A percentile compares a stretch with the other conserved stretches of the same genome.
Conservation (phyloP, 2,329 filamentous ascomycete species). For the Lasiodiplodia sp. region DNA sequence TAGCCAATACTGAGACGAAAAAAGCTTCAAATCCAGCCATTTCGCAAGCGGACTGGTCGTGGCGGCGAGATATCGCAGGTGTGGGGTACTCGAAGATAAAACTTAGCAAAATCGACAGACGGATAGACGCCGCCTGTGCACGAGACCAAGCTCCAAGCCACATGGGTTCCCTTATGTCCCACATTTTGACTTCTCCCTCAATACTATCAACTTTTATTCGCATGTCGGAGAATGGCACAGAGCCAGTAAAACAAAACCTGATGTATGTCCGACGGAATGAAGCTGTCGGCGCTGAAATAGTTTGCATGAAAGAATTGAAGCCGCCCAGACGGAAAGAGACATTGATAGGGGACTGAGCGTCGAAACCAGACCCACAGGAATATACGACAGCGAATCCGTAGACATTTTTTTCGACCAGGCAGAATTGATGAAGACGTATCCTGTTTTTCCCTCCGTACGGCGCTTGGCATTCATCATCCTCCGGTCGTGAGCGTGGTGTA, state of each 20-base stretch:
- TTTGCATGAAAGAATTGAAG: background rate
- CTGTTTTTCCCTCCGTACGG: slow-evolving; percentile 1
- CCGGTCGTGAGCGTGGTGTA: slow-evolving; percentile 14
- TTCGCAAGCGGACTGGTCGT: background rate
- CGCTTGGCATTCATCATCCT: slow-evolving; percentile 10
- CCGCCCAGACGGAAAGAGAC: background rate
- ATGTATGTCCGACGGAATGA: background rate
- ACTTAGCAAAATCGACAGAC: background rate
- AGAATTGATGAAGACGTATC: background rate
- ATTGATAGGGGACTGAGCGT: background rate
- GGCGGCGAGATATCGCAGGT: background rate
- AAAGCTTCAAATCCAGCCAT: background rate
- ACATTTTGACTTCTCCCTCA: background rate
- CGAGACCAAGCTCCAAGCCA: background rate
- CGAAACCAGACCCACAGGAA: background rate
- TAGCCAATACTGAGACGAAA: background rate
- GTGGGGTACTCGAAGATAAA: background rate
- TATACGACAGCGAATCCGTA: slow-evolving; percentile 10
- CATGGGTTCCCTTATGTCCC: background rate
- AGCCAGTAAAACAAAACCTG: background rate
- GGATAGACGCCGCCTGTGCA: background rate
- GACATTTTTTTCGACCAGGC: background rate
- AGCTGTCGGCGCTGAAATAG: background rate
- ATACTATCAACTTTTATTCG: background rate
- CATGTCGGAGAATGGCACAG: background rate